Base-by-base conservation (phyloP, 129 eudicot species). In the Flaveria sonorensis region DNA sequence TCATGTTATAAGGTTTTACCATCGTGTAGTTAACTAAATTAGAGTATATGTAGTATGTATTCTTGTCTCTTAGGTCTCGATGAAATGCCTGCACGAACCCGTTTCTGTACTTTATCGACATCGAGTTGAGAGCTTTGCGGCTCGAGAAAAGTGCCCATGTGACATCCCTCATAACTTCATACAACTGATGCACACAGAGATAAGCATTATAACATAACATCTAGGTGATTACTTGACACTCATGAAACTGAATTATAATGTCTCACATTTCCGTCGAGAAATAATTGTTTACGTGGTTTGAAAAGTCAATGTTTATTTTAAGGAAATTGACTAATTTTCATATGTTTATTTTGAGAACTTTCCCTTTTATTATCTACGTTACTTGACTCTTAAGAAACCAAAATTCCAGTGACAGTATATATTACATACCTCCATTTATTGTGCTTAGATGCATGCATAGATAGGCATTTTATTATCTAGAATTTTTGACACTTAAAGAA, bases 71-170 rank as follows among this genome's bases (percentile, higher is more conserved):
- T 71, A 87, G 92, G 74, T 91, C 94, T 68, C 98, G 87, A 80
- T 94, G 93, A 65, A 94, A 94, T 40, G 97, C 98, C 80, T 94
- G 98, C 70, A 94, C 98, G 70, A 94, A 94, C 7, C 98, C 98
- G 47, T 94, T 94, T 74, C 84, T 86, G 82, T 94, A 94, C 68
- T 87, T 91, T 71, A 94, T 83, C 18, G 98, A 91, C 71, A 94
- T 87, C 26, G 97, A 85, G 56, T 87, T 85, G 42, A 94, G 92
- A 73, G 98, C 96, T 80, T 71, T 94, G 46, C 83, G 97, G 83
- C 98, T 89, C 3, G 93, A 87, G 76, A 94, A 94, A 42, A 91
- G 76, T 7, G 98, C 97, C 98, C 98, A 94, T 4, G 96, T 94
- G 24, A 91, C 74, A 51, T 91, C 97, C 81, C 76, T 87, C 98